These are phyloP conservation scores for Yueomyces sp. DNA, from an alignment of 805 yeast species.

Conservation along the genomic window DNA sequence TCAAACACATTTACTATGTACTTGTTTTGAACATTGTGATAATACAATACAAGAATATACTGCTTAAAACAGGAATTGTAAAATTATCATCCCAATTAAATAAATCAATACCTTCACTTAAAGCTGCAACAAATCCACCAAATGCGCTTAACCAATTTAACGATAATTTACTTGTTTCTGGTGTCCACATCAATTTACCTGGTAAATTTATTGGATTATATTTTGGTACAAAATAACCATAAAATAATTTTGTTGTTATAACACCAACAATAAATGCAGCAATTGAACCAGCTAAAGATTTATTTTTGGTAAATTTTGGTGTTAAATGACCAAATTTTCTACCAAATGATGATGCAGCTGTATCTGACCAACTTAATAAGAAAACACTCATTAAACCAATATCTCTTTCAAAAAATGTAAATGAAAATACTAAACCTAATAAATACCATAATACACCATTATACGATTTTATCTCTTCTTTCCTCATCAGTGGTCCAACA, in stretches of 20 bases:
- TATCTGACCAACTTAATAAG: constrained; percentile 90
- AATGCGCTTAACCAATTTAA: constrained; percentile 41
- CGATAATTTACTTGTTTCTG: constrained; percentile 43
- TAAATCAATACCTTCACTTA: constrained; percentile 73
- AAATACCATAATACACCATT: constrained; percentile 88
- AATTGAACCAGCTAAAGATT: constrained; percentile 79
- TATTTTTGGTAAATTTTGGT: constrained; percentile 58
- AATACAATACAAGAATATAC: constrained; percentile 43
- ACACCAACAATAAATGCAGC: constrained; percentile 77
- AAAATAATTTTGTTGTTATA: constrained; percentile 48
- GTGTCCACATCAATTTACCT: constrained; percentile 53
- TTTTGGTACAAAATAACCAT: constrained; percentile 59
- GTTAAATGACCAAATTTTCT: constrained; percentile 75
- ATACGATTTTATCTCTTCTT: constrained; percentile 52
- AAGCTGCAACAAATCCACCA: constrained; percentile 72
- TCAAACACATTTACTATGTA: background rate
- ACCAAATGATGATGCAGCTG: constrained; percentile 92
- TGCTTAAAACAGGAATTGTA: constrained; percentile 83
- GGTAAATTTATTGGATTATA: constrained; percentile 41
- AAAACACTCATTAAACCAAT: constrained; percentile 63
- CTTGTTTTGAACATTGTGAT: constrained; percentile 24
- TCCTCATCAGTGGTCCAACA: constrained; percentile 78
- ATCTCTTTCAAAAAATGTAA: constrained; percentile 63
- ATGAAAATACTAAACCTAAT: constrained; percentile 63
- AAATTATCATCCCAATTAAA: constrained; percentile 80